phyloP scores from a whole-genome alignment of 371 early-diverging fungal species.

The Actinomortierella ambigua region DNA sequence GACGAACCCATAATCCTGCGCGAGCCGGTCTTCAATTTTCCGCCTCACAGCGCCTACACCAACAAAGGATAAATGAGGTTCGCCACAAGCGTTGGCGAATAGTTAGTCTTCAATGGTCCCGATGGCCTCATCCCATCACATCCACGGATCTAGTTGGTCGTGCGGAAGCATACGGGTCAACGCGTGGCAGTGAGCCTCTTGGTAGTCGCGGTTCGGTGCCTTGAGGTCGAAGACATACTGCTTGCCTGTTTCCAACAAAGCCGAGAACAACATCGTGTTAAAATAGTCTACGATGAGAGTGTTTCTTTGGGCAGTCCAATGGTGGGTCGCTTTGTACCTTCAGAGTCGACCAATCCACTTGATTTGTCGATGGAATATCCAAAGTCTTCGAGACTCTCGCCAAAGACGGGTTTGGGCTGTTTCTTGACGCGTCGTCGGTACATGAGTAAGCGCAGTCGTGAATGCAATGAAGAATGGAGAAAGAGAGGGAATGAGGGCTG shows the following conservation, averaged over 20 bases:
- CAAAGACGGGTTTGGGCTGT: slow-evolving; percentile 15
- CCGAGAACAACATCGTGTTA: neutral
- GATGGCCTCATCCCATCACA: too few species aligned
- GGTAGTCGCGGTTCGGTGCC: slow-evolving; percentile 24
- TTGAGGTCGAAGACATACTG: slow-evolving; percentile 24
- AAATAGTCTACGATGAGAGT: too few species aligned
- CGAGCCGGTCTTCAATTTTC: slow-evolving; percentile 5
- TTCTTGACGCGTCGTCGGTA: slow-evolving; percentile 30
- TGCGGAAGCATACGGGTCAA: slow-evolving; percentile 13
- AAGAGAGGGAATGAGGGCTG: neutral
- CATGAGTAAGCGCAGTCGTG: slow-evolving; percentile 5
- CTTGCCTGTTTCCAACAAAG: slow-evolving; percentile 6
- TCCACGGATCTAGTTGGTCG: too few species aligned
- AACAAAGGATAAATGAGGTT: too few species aligned
- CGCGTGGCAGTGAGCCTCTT: slow-evolving; percentile 33
- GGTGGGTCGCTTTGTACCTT: slow-evolving; percentile 9
- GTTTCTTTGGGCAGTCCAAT: too few species aligned
- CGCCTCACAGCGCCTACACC: too few species aligned
- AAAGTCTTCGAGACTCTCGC: slow-evolving; percentile 15
- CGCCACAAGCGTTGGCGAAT: too few species aligned
- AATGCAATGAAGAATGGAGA: neutral
- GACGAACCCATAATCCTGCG: slow-evolving; percentile 14
- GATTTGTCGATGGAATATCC: slow-evolving; percentile 18
- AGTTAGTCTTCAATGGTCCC: too few species aligned
- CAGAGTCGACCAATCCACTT: slow-evolving; percentile 7